Conservation (phyloP, 208 protist genomes). For the Trypanosoma vivax region DNA sequence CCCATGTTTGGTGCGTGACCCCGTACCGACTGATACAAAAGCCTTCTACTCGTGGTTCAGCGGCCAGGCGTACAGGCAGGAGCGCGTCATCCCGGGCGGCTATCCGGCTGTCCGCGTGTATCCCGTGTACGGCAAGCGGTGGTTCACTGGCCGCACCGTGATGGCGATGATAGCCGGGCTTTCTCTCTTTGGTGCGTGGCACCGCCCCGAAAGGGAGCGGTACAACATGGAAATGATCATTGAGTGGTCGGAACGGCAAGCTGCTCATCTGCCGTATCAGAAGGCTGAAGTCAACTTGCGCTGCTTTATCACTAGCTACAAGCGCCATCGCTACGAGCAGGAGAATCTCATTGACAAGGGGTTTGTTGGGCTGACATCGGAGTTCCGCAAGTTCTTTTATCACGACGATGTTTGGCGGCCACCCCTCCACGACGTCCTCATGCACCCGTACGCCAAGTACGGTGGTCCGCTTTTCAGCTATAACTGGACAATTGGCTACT, state of each 20-base stretch:
- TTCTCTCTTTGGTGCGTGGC: conserved; percentile 82
- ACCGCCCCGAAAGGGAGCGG: conserved; percentile 78
- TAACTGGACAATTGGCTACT: conserved; percentile 89
- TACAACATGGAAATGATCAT: conserved; percentile 89
- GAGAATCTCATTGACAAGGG: conserved; percentile 88
- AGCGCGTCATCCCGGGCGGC: conserved; percentile 79
- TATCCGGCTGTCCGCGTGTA: conserved; percentile 85
- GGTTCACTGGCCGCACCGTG: conserved; percentile 83
- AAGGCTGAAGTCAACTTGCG: conserved; percentile 81
- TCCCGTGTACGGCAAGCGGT: conserved; percentile 87
- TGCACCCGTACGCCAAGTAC: conserved; percentile 83
- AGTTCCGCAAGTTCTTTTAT: conserved; percentile 92
- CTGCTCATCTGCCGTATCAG: conserved; percentile 80
- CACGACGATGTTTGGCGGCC: conserved; percentile 90
- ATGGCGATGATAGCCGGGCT: conserved; percentile 79
- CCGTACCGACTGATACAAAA: conserved; percentile 82
- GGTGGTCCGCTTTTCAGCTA: conserved; percentile 81
- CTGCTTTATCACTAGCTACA: conserved; percentile 71
- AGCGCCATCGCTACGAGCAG: conserved; percentile 83
- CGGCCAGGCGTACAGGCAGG: conserved; percentile 85
- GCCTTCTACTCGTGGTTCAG: conserved; percentile 89
- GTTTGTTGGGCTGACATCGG: conserved; percentile 82
- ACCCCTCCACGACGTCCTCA: conserved; percentile 78
- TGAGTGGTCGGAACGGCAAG: conserved; percentile 80
- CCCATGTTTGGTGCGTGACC: conserved; percentile 68